phyloP scores from a whole-genome alignment of 257 asterid species.

The Solanum sejunctum region DNA sequence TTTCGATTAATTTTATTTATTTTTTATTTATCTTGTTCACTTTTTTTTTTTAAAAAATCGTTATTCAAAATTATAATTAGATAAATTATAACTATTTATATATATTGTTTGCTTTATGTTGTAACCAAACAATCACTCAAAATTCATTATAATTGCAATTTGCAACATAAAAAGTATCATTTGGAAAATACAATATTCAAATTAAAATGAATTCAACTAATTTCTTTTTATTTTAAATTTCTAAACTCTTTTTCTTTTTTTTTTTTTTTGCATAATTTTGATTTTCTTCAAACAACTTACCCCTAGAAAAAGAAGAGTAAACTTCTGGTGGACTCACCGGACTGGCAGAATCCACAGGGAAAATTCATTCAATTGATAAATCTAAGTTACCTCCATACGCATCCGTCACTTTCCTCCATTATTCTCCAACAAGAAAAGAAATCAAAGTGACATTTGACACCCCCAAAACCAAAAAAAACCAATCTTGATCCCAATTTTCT shows the following conservation, averaged over 20 bases:
- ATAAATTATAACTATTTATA: fast-evolving
- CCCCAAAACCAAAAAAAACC: background rate
- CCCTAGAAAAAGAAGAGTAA: background rate
- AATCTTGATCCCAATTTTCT: background rate
- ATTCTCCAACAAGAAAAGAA: background rate
- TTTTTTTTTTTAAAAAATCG: fast-evolving
- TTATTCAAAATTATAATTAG: background rate
- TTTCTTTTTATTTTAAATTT: background rate
- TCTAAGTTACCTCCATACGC: background rate
- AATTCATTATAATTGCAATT: background rate
- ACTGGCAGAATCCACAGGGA: background rate
- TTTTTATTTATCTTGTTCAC: fast-evolving
- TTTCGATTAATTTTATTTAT: background rate
- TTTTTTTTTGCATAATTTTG: background rate
- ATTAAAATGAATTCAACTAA: background rate
- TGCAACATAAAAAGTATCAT: background rate
- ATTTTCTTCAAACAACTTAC: background rate
- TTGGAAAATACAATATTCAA: background rate
- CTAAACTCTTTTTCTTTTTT: no score
- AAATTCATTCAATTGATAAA: background rate
- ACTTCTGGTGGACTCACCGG: background rate
- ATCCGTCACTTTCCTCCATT: background rate
- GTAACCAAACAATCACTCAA: background rate
- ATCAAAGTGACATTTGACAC: background rate
- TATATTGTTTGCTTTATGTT: background rate